Evolutionary conservation across 2,329 filamentous ascomycete species (phyloP), one percentile per base, ranked within the genome.

Genomic region (Diplocarpon rosae): DNA sequence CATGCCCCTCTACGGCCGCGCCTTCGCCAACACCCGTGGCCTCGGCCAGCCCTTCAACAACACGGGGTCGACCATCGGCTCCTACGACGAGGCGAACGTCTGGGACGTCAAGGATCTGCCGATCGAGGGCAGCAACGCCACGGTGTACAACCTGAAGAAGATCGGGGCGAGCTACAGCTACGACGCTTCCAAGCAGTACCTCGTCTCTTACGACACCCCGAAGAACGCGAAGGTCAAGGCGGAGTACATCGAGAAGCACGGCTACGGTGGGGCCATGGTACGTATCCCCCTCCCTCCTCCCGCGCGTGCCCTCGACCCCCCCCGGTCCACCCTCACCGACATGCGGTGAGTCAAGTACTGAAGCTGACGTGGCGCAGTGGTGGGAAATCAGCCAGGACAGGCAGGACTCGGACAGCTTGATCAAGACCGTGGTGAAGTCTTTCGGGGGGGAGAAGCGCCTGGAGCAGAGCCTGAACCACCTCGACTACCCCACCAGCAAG

Each of bases 81-180:
- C 70, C 77, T 34, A 61, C 64, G 89, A 77, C 76, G 83, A 89
- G 63, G 66, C 69, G 11, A 83, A 83, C 0, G 68, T 86, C 3
- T 89, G 80, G 76, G 85, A 92, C 60, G 89, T 84, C 70, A 92
- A 89, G 66, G 80, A 65, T 0, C 70, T 92, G 1, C 85, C 85
- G 0, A 69, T 70, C 15, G 56, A 71, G 0, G 77, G 76, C 1
- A 74, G 78, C 0, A 63, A 65, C 5, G 75, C 81, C 55, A 52
- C 67, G 33, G 70, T 75, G 42, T 81, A 88, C 56, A 48, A 62
- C 3, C 65, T 44, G 16, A 33, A 32, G 14, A 20, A 68, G 15
- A 69, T 74, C 5, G 70, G 76, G 13, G 83, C 81, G 1, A 78
- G 75, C 11, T 92, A 80, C 69, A 80, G 75, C 60, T 88, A 85